Evolutionary conservation across 2,329 filamentous ascomycete species (phyloP).

Genomic region (Arthrobotrys sphaeroides): DNA sequence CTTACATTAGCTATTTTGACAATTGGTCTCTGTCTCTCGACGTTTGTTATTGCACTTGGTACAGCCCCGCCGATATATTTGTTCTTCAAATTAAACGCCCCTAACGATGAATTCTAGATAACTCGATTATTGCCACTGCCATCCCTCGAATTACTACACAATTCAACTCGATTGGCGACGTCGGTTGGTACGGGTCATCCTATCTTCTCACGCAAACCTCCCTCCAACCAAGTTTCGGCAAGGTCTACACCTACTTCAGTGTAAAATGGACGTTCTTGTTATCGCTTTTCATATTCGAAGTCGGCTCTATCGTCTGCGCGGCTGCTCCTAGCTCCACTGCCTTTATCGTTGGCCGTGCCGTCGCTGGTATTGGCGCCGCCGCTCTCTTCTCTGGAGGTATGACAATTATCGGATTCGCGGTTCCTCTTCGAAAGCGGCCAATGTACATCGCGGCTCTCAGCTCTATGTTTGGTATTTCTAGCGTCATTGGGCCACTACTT

Average conservation of each 20-base stretch:
- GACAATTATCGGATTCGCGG: conserved; percentile 62
- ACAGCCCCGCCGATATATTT: neutral
- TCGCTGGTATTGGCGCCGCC: conserved; percentile 65
- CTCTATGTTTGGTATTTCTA: conserved; percentile 65
- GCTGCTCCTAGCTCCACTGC: conserved; percentile 65
- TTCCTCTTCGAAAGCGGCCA: conserved; percentile 58
- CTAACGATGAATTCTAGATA: conserved; percentile 24
- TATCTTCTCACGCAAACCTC: conserved; percentile 61
- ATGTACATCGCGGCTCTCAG: conserved; percentile 58
- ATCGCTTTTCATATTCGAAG: conserved; percentile 50
- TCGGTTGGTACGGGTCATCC: conserved; percentile 63
- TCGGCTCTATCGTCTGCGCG: conserved; percentile 67
- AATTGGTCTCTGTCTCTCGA: conserved; percentile 42
- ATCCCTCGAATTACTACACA: conserved; percentile 51
- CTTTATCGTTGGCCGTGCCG: conserved; percentile 67
- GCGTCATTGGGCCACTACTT: conserved; percentile 65
- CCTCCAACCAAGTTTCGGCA: conserved; percentile 62
- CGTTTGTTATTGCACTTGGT: conserved; percentile 50
- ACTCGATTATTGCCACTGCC: conserved; percentile 52
- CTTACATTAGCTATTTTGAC: conserved; percentile 34
- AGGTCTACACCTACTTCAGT: conserved; percentile 62
- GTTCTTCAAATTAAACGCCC: neutral
- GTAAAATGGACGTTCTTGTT: conserved; percentile 58
- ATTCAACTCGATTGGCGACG: conserved; percentile 61
- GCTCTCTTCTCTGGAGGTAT: conserved; percentile 65